phyloP scores from a whole-genome alignment of 345 rosid genomes.

The Barbarea vulgaris region DNA sequence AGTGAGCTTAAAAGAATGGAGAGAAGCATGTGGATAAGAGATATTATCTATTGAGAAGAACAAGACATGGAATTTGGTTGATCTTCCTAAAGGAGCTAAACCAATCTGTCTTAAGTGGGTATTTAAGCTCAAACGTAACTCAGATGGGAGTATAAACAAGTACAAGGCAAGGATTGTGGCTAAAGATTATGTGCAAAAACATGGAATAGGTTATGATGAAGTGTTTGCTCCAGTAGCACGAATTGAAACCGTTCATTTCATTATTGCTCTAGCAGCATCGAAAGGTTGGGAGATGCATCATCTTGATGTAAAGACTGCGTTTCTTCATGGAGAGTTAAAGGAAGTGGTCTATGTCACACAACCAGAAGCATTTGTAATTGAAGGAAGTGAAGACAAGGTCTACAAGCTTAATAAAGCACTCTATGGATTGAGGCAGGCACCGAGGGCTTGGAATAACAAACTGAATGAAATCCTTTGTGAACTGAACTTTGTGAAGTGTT shows the following conservation, averaged over 20 bases:
- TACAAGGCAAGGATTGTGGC: neutral
- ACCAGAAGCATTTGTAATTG: neutral
- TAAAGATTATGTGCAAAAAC: neutral
- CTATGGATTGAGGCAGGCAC: neutral
- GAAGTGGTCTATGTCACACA: neutral
- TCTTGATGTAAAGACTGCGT: neutral
- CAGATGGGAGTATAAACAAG: too few relatives aligned
- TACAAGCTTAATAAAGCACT: neutral
- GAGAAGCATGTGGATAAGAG: too few relatives aligned
- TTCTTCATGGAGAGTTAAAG: neutral
- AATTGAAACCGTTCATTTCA: accelerated
- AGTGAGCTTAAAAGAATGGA: too few relatives aligned
- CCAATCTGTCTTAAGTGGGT: too few relatives aligned
- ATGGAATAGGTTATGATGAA: neutral
- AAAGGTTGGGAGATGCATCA: neutral
- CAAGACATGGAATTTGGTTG: too few relatives aligned
- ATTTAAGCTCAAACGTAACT: too few relatives aligned
- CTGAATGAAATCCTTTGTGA: neutral
- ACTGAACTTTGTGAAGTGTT: neutral
- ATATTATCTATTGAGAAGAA: too few relatives aligned
- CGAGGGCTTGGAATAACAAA: neutral
- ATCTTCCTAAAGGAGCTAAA: too few relatives aligned
- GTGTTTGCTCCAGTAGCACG: neutral
- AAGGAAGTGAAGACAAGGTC: neutral
- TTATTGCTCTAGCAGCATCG: neutral